phyloP scores from a whole-genome alignment of 108 stramenopile genomes.

The Bacterosira constricta region DNA sequence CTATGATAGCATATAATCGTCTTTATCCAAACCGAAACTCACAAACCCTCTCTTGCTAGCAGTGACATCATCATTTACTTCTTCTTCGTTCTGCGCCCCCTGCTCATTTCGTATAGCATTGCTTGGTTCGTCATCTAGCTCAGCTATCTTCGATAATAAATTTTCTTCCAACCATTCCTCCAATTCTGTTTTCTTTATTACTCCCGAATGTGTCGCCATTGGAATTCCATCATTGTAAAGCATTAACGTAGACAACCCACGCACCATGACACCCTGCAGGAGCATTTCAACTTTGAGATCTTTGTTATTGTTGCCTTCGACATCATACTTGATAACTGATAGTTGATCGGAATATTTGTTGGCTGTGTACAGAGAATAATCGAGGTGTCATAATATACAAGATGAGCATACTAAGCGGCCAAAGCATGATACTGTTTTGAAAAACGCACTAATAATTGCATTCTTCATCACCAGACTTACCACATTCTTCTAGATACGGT shows the following conservation, averaged over 20 bases:
- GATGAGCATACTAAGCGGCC: too few species aligned
- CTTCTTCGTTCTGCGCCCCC: neutral
- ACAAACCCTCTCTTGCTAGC: constrained; percentile 5
- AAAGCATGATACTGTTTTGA: too few species aligned
- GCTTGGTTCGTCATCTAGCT: too few species aligned
- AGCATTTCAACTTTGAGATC: constrained; percentile 68
- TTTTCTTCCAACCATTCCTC: constrained; percentile 53
- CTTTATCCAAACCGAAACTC: neutral
- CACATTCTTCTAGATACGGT: constrained; percentile 52
- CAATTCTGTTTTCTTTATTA: constrained; percentile 47
- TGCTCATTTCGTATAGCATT: neutral
- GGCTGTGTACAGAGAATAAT: constrained; percentile 12
- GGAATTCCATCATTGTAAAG: constrained; percentile 47
- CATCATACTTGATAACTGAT: constrained; percentile 60
- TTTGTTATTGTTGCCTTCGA: constrained; percentile 50
- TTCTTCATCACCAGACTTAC: constrained; percentile 15
- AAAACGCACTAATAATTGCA: too few species aligned
- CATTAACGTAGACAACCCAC: constrained; percentile 61
- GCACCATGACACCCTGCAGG: constrained; percentile 57
- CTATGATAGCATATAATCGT: neutral
- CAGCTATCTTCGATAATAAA: constrained; percentile 28
- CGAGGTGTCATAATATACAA: neutral
- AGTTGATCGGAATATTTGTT: constrained; percentile 41
- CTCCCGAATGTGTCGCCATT: constrained; percentile 52
- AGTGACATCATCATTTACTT: neutral